A percentile compares a stretch with the other conserved stretches of the same genome.
Conservation (phyloP, 768 basidiomycete genomes). For the Termitomyces bulborhizus region DNA sequence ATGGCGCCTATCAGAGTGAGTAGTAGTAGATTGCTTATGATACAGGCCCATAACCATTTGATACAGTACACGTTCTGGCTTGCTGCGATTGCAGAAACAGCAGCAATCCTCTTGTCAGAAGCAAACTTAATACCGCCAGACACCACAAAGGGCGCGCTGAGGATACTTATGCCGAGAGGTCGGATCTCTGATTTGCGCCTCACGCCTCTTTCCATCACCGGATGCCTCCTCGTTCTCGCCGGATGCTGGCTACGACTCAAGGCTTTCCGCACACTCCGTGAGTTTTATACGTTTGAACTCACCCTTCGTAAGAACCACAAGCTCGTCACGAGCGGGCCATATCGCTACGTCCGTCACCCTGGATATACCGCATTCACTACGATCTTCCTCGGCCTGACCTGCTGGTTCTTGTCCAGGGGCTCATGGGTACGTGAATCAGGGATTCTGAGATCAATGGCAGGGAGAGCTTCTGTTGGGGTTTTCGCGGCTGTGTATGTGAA, state of each 20-base stretch:
- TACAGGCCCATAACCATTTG: neutral
- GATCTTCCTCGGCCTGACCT: neutral
- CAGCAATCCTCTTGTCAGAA: neutral
- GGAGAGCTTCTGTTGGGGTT: neutral
- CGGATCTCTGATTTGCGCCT: slow-evolving; percentile 1
- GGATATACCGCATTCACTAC: neutral
- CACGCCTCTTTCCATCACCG: slow-evolving; percentile 24
- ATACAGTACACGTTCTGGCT: slow-evolving; percentile 1
- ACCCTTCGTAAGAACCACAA: neutral
- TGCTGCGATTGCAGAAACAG: neutral
- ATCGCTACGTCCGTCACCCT: neutral
- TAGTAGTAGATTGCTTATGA: neutral
- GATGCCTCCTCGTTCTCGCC: slow-evolving; percentile 18
- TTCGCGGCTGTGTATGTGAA: neutral
- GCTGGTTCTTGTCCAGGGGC: neutral
- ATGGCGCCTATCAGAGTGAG: slow-evolving; percentile 1
- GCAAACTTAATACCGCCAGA: neutral
- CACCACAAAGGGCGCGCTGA: neutral
- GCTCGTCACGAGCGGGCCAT: neutral
- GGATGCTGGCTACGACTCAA: slow-evolving; percentile 28
- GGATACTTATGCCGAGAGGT: neutral
- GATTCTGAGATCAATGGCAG: neutral
- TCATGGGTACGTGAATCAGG: slow-evolving; percentile 1
- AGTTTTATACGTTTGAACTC: slow-evolving; percentile 28
- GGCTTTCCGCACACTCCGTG: slow-evolving; percentile 30